Evolutionary conservation across 2,329 filamentous ascomycete species (phyloP), one percentile per base, ranked within the genome.

Genomic region (Aspergillus ibericus): DNA sequence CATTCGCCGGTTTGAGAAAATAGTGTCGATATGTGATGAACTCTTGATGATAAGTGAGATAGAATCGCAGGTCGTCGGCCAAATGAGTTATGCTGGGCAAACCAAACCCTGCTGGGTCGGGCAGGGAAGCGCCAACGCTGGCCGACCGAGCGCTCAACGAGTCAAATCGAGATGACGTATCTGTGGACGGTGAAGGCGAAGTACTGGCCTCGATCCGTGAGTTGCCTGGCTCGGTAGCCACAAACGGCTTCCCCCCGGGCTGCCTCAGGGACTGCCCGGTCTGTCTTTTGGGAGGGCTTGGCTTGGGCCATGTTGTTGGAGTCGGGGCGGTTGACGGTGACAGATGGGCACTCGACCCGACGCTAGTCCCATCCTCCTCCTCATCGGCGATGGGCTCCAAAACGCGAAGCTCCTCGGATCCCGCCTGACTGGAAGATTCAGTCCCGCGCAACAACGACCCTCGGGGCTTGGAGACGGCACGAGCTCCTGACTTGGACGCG

Each of bases 21-120:
- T 96, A 98, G 74, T 96, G 92, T 64, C 91, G 88, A 70, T 89
- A 82, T 0, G 87, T 91, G 59, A 98, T 84, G 66, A 92, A 86
- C 50, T 92, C 86, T 65, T 83, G 83, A 68, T 90, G 93, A 74
- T 92, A 96, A 36, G 85, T 81, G 16, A 98, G 80, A 71, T 95
- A 93, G 69, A 87, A 90, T 59, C 88, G 88, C 47, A 96, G 74
- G 67, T 96, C 91, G 9, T 83, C 80, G 1, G 88, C 81, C 7
- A 77, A 59, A 29, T 68, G 67, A 15, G 67, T 61, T 20, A 63
- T 67, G 46, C 64, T 70, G 27, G 68, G 64, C 38, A 44, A 20
- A 53, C 36, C 27, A 15, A 73, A 47, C 20, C 59, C 57, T 13
- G 60, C 55, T 29, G 65, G 25, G 15, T 74, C 71, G n/a, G 60